Evolutionary conservation across 139 green algal genomes (phyloP).

Genomic region (Tetradesmus lagerheimii): DNA sequence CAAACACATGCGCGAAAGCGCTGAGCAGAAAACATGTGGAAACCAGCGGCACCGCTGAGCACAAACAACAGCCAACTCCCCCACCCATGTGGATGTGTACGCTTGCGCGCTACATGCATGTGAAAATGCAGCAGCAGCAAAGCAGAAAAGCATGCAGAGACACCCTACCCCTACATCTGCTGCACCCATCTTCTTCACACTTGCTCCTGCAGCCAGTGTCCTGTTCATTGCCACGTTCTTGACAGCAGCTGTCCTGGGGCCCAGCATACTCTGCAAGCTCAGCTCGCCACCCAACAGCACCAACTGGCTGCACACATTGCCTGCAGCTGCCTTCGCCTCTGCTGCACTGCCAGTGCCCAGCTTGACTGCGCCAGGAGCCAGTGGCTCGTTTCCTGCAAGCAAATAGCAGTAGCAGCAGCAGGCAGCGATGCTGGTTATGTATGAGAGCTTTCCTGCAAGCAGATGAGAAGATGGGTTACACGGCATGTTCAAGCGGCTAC

Average conservation of each 20-base stretch:
- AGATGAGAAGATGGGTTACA: background rate
- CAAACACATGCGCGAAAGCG: too few species aligned
- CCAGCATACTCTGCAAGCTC: background rate
- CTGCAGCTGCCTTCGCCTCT: slow-evolving; percentile 13
- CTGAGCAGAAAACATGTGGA: too few species aligned
- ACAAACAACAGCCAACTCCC: too few species aligned
- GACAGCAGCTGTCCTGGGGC: background rate
- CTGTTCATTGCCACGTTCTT: slow-evolving; percentile 34
- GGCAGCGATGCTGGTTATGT: background rate
- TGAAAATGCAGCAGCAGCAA: too few species aligned
- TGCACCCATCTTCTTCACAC: slow-evolving; percentile 5
- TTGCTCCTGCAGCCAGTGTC: background rate
- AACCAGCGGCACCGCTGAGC: too few species aligned
- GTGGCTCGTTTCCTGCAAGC: slow-evolving; percentile 32
- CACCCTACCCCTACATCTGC: background rate
- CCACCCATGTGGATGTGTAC: too few species aligned
- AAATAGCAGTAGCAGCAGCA: background rate
- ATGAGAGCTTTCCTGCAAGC: background rate
- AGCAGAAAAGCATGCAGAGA: too few species aligned
- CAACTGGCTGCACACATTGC: slow-evolving; percentile 11
- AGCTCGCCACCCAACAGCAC: slow-evolving; percentile 10
- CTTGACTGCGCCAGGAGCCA: background rate
- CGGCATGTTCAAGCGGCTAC: background rate
- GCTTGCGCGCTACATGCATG: too few species aligned
- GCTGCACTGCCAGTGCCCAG: slow-evolving; percentile 13